These are phyloP conservation scores for Aspergillus pseudonomiae DNA, from an alignment of 2,329 filamentous ascomycete species.

Conservation along the genomic window DNA sequence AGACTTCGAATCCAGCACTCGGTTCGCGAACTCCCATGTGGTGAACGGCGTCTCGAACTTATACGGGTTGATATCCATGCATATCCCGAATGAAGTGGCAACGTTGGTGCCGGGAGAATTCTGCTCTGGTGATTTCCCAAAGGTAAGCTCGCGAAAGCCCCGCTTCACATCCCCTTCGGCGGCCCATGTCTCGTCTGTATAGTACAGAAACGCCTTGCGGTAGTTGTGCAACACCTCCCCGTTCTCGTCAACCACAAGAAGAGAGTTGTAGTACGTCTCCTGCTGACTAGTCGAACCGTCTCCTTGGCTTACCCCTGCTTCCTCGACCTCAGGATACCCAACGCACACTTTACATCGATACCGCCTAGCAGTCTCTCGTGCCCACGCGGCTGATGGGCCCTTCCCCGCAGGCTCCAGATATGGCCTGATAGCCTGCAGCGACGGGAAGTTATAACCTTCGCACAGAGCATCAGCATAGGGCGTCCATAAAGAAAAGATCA, in stretches of 20 bases:
- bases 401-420: constrained; percentile 61
- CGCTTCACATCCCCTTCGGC: constrained; percentile 50
- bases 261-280: constrained; percentile 59
- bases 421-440: constrained; percentile 58
- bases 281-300: constrained; percentile 5
- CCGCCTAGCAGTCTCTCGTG: constrained; percentile 55
- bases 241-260: constrained; percentile 58
- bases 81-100: constrained; percentile 52
- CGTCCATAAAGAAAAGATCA: not conserved
- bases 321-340: constrained; percentile 61
- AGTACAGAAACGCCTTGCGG: constrained; percentile 67
- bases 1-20: constrained; percentile 52
- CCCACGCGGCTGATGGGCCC: constrained; percentile 62
- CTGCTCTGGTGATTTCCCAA: constrained; percentile 14
- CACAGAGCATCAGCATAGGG: not conserved
- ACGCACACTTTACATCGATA: constrained; percentile 64
- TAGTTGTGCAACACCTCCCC: constrained; percentile 62
- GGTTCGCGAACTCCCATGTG: constrained; percentile 63
- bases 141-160: constrained; percentile 33
- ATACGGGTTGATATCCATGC: constrained; percentile 65
- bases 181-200: constrained; percentile 68
- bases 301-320: not conserved
- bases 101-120: constrained; percentile 25
- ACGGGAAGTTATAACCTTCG: constrained; percentile 66
- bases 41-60: constrained; percentile 61